Evolutionary conservation across 345 rosid genomes (phyloP).

Genomic region (Geranium rotundifolium): DNA sequence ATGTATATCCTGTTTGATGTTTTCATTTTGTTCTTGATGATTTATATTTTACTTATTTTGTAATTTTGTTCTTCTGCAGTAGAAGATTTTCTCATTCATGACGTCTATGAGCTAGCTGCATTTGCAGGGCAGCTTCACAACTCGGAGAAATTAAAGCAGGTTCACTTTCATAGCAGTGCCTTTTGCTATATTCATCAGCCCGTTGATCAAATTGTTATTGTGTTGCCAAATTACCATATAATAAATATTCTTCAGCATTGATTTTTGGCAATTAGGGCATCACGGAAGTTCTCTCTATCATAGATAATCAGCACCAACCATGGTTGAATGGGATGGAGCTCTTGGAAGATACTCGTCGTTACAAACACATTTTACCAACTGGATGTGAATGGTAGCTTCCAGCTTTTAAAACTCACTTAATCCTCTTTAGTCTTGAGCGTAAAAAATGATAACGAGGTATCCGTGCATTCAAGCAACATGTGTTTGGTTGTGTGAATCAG

Average conservation of each 20-base stretch:
- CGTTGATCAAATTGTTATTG: too few species aligned
- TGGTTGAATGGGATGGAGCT: slow-evolving; percentile 51
- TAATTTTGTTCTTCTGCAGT: slow-evolving; percentile 16
- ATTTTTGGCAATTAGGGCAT: slow-evolving; percentile 32
- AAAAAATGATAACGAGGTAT: too few species aligned
- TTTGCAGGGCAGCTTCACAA: slow-evolving; percentile 25
- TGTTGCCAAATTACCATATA: too few species aligned
- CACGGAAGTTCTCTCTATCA: slow-evolving; percentile 30
- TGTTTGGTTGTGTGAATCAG: slow-evolving; percentile 22
- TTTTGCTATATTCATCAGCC: background rate
- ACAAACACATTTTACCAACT: slow-evolving; percentile 36
- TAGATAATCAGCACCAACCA: slow-evolving; percentile 38
- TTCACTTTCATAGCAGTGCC: slow-evolving; percentile 4
- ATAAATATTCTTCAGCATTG: background rate
- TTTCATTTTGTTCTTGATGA: too few species aligned
- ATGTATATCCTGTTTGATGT: too few species aligned
- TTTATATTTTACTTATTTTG: too few species aligned
- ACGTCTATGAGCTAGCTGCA: slow-evolving; percentile 35
- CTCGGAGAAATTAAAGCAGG: slow-evolving; percentile 43
- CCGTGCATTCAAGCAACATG: background rate
- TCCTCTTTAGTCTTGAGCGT: too few species aligned
- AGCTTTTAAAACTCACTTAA: too few species aligned
- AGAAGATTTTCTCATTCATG: slow-evolving; percentile 51
- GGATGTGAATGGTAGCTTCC: slow-evolving; percentile 48
- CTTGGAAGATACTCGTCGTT: slow-evolving; percentile 36